Evolutionary conservation across 1,139 yeast species (phyloP), one percentile per base, ranked within the genome.

Genomic region (Yamadazyma diddensiae): DNA sequence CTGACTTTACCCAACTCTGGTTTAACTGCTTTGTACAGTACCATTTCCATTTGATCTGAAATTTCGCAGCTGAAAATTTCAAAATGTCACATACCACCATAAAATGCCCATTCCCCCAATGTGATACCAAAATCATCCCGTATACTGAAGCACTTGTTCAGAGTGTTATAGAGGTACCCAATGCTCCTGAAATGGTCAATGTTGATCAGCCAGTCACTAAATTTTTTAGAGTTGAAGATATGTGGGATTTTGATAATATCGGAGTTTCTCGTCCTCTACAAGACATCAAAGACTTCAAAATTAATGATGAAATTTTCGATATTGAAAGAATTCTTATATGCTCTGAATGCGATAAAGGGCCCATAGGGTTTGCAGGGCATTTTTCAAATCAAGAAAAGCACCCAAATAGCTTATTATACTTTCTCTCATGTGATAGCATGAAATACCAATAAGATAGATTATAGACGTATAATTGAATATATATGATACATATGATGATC

Each of bases 171-270:
- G 15, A 20, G 1, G 49, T 65, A 2, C 38, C 37, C 1, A 46
- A 57, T 28, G 50, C 65, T 3, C 73, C 73, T 0, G 34, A 42
- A 23, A 65, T 65, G 66, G 49, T 60, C 17, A 47, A 44, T 16
- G 36, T 51, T 4, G 36, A 51, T 1, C 29, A 26, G 14, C 21
- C 28, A 11, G 22, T 33, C 9, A 15, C 38, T 11, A 28, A 43
- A n/a, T 77, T 72, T 43, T 59, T 62, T 34, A 48, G 56, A 19
- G 53, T 80, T 2, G 49, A 59, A 3, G 85, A 82, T 45, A 77
- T 79, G 38, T 82, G 90, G 90, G 82, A 77, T 43, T 82, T 82
- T 46, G 90, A 82, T 44, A 82, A 82, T 47, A 73, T 82, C 28
- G 90, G 87, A 1, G 92, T 82, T 2, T 79, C 88, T 1, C 63